Base-by-base conservation (phyloP, 2,329 filamentous ascomycete genomes). In the Penicillium sp. region DNA sequence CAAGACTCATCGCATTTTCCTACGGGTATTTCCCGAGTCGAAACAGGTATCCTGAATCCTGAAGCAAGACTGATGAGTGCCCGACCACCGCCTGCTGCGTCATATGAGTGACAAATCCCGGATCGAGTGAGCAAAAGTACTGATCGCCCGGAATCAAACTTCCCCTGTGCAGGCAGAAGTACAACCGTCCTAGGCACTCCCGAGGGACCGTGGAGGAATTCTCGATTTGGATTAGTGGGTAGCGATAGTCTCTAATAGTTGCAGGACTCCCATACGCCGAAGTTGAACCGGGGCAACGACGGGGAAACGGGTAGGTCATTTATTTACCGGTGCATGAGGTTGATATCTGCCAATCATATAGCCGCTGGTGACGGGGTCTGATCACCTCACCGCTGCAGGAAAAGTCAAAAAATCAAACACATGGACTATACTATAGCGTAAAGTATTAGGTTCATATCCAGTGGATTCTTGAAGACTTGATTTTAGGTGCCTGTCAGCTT, bases 301-400 rank as follows among this genome's bases (percentile, higher is more conserved):
- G 25, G 6, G 21, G 23, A 16, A 31, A 33, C 21, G 50, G 39
- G 26, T 31, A 52, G 23, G 16, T 19, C n/a, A 27, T 29, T 42
- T 14, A 42, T 42, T 21, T 27, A 50, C 13, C 23, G 48, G 23
- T 45, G 39, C 42, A 46, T 23, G 51, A 39, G 16, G 29, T 29
- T 21, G 33, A 35, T 37, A 27, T 46, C 29, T 25, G 10, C 51
- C 51, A 53, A 53, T 53, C 29, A 53, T 16, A 37, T 37, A 16
- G 8, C 19, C 25, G 21, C 13, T 31, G 16, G 29, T 8, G n/a
- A 19, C 45, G 51, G 51, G 51, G 31, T 53, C 51, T 46, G 39
- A 47, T 23, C 51, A 53, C 43, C 51, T 47, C 51, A 53, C 43
- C 51, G 51, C 51, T 44, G 51, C 42, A 51, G 37, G 21, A 26